Evolutionary conservation across 2,329 filamentous ascomycete species (phyloP), one percentile per base, ranked within the genome.

Genomic region (Xylariales sp.): DNA sequence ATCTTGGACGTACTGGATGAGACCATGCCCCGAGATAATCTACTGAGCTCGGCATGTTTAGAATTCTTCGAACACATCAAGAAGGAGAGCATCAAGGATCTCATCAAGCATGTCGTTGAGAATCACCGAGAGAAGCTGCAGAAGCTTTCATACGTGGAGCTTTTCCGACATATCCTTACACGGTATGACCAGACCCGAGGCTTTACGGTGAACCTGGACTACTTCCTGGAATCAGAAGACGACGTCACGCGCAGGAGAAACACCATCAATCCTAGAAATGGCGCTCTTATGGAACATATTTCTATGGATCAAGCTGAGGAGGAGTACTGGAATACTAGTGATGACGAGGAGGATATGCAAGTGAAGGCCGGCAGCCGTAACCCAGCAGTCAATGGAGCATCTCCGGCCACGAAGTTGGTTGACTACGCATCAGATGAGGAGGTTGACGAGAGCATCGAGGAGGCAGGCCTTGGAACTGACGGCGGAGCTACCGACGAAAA

Each of bases 381-480:
- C 7, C 50, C 62, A 3, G 51, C 71, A 9, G 62, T 71, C 5
- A 90, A 89, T 51, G 86, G 81, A 18, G 73, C 74, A 11, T 78
- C 80, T 15, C 71, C 82, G 1, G 63, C 76, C 7, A 64, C 76
- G 38, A 88, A 84, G 56, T 69, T 97, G 16, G 93, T 98, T 24
- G 88, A 95, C 60, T 98, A 98, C 58, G 80, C 84, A 0, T 94
- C 94, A 27, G 90, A 96, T 51, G 91, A 96, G 45, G 88, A 93
- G n/a, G 80, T 76, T 41, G 70, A 74, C 10, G 81, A 84, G 62
- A 35, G 24, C 31, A 40, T 40, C 7, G 38, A 40, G n/a, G 38
- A 33, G n/a, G 38, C 24, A 15, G 38, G 33, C 5, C 19, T 40
- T 15, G 29, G 28, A 3, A 15, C 9, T 18, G 32, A 35, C 9